Evolutionary conservation across 768 basidiomycete genomes (phyloP), one percentile per base, ranked within the genome.

Genomic region (Leucocoprinus leucothites): DNA sequence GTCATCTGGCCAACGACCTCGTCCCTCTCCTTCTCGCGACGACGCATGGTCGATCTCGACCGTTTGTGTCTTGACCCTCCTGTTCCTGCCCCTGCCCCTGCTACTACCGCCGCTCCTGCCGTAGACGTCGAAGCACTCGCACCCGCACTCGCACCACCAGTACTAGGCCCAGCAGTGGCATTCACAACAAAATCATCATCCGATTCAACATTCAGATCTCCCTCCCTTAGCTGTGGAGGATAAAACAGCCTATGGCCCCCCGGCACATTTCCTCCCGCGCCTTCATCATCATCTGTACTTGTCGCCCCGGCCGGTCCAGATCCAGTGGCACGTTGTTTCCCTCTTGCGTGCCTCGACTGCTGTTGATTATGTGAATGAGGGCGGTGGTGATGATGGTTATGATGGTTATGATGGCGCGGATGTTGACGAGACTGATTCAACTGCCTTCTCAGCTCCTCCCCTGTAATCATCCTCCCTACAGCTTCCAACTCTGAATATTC

Each of bases 401-500:
- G 21, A 45, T 25, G 21, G 18, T 22, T 9, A 43, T 22, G 18
- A 8, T 13, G 9, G 22, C 22, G 43, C 13, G 43, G 19, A 45
- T 13, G 19, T 22, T 16, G 43, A 19, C 19, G 38, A 19, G 36
- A 26, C 16, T 18, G 36, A 31, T 18, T 13, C 25, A 21, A n/a
- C 40, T 2, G 11, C 35, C 31, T n/a, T n/a, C n/a, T n/a, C n/a
- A n/a, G n/a, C n/a, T n/a, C n/a, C n/a, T n/a, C n/a, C n/a, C n/a
- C n/a, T n/a, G n/a, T n/a, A n/a, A 46, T 48, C 18, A 55, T 60
- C 62, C 50, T 61, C 56, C 40, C 57, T 52, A 18, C 59, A 51
- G 57, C 63, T 50, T 42, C 61, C 53, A 61, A 22, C 42, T 61
- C 73, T 44, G 64, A 66, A 18, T 72, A 77, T 60, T 73, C 80